Evolutionary conservation across 192 early-diverging fungal genomes (phyloP), one percentile per base, ranked within the genome.

Genomic region (Podila epicladia): DNA sequence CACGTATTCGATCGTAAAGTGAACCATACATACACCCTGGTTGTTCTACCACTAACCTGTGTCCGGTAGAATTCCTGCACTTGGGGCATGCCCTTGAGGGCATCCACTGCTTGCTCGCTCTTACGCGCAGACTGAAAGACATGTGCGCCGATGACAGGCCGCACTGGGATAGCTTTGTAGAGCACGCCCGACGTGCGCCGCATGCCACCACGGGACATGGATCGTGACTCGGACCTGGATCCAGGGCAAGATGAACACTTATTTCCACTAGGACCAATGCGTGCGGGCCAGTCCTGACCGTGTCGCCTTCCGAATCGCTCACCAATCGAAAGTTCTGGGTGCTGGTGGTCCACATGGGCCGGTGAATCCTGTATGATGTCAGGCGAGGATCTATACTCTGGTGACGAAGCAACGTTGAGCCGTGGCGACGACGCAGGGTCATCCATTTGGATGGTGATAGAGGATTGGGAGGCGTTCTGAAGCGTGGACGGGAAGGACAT

Each of bases 221-320:
- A 79, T 35, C 75, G 49, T 17, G 75, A 65, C 22, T 57, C 68
- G 5, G 58, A 38, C 5, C 69, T 37, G 12, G 55, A 26, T 19
- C 48, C 29, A 2, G 75, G 69, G 45, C 64, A 71, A 9, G 64
- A 78, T 1, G 33, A 50, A 28, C 65, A 60, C 28, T 57, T 61
- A 2, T 20, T 20, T 15, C 67, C 64, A 41, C 32, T 28, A 4
- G 12, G 20, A 55, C 22, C n/a, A 55, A 5, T 53, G 22, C 6
- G 22, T 5, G 59, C 33, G 12, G 75, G 75, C 75, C 75, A 79
- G 24, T 79, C 65, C 28, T 72, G 75, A n/a, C 75, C 75, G 37
- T 72, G 75, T 1, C 75, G 75, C 50, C 75, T 69, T 19, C 75
- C 75, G 32, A 79, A 79, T 13, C 61, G 65, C 32, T 79, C 75